These are phyloP conservation scores for Aethionema arabicum DNA, from an alignment of 345 rosid genomes.

Conservation along the genomic window DNA sequence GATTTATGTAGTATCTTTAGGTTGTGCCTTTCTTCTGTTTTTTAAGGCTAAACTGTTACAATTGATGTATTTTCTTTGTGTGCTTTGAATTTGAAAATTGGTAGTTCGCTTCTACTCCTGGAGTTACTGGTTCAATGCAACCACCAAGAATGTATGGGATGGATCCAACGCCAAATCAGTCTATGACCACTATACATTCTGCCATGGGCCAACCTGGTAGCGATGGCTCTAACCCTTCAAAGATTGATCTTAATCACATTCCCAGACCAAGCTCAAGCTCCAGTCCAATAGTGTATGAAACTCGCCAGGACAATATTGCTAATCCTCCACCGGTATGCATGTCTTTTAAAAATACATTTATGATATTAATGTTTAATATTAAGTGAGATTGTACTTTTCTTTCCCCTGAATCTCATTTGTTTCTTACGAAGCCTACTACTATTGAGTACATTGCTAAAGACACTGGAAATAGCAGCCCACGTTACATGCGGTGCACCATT, in stretches of 20 bases:
- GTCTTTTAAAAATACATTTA: conserved; percentile 10
- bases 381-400: conserved; percentile 4
- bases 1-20: conserved; percentile 1
- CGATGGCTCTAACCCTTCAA: conserved; percentile 27
- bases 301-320: conserved; percentile 64
- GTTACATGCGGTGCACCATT: conserved; percentile 93
- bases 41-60: too few species aligned
- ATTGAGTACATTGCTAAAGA: conserved; percentile 86
- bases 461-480: conserved; percentile 97
- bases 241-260: conserved; percentile 37
- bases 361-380: conserved; percentile 6
- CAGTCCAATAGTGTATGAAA: conserved; percentile 29
- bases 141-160: conserved; percentile 25
- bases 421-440: conserved; percentile 68
- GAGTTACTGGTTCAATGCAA: conserved; percentile 29
- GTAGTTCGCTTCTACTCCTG: conserved; percentile 35
- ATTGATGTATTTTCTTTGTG: neutral
- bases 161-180: conserved; percentile 35
- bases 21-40: conserved; percentile 4
- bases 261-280: conserved; percentile 43
- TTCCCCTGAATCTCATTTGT: conserved; percentile 26
- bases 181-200: conserved; percentile 31
- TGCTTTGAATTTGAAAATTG: conserved; percentile 22
- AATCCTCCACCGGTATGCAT: conserved; percentile 45
- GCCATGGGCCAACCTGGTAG: conserved; percentile 1